Base-by-base conservation (phyloP, 1,139 yeast genomes). In the Yamadazyma aaseri region DNA sequence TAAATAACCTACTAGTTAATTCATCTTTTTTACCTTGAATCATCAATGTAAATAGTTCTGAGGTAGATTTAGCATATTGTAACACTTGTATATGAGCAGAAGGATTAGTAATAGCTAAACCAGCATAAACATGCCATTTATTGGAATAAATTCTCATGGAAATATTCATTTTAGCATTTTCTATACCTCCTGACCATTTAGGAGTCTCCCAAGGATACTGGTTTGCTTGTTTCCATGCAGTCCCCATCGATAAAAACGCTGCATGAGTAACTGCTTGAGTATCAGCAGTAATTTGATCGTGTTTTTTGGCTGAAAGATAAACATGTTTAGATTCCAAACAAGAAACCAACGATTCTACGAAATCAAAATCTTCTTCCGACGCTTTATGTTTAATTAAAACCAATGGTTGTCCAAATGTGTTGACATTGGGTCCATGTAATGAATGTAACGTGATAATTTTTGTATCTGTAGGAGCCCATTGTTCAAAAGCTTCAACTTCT, bases 221-320 rank as follows among this genome's bases (percentile, higher is more conserved):
- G 51, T 81, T 74, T 42, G 74, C 70, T 30, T 81, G 77, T 48
- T 76, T 83, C 98, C 98, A 92, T 2, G 98, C 98, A 7, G 82
- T 80, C 2, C 98, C 98, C 98, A 92, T 92, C 34, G 94, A 84
- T 40, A 92, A 67, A 53, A 92, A 92, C 0, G 97, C 97, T 5
- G 97, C 97, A 56, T 92, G 98, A 0, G 98, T 92, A 11, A 92
- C 97, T 0, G 97, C 98, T 58, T 92, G 98, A 3, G 97, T 94
- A 56, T 92, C 98, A 0, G 98, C 98, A 0, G 98, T 92, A 41
- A 92, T 92, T 46, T 76, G 76, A 54, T 92, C 98, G 56, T 92
- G 98, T 52, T 90, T 89, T 41, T 76, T 71, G 5, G 95, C 96
- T 0, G 87, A 72, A 27, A 92, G 65, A 35, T 77, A 72, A n/a